Conservation (phyloP, 805 yeast genomes). For the Myxozyma geophila region DNA sequence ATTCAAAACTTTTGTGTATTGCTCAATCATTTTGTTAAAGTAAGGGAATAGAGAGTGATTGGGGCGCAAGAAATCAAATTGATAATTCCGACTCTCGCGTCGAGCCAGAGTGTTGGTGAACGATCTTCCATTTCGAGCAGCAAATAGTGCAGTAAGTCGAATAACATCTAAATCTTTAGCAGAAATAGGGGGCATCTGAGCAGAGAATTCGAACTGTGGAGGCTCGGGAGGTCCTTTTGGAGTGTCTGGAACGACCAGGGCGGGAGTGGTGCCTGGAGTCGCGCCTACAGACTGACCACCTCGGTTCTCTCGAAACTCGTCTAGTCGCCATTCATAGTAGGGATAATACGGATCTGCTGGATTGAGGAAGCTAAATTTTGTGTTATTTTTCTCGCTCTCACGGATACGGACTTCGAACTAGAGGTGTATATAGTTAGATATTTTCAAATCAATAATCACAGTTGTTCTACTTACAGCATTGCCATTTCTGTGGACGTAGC, state of each 20-base stretch:
- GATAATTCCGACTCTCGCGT: conserved; percentile 47
- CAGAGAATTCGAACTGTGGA: conserved; percentile 42
- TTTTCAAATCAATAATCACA: no score
- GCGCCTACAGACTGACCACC: conserved; percentile 25
- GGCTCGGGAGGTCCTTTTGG: conserved; percentile 40
- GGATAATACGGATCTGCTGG: conserved; percentile 58
- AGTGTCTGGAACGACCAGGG: neutral
- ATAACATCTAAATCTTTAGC: conserved; percentile 68
- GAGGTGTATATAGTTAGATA: neutral
- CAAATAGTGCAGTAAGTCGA: conserved; percentile 71
- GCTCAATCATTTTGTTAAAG: conserved; percentile 57
- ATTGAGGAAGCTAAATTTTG: conserved; percentile 67
- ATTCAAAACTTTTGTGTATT: conserved; percentile 54
- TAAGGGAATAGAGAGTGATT: conserved; percentile 63
- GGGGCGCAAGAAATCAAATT: conserved; percentile 68
- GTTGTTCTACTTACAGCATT: conserved; percentile 40
- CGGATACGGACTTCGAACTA: conserved; percentile 63
- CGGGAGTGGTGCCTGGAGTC: neutral
- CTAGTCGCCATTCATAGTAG: conserved; percentile 59
- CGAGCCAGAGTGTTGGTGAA: conserved; percentile 50
- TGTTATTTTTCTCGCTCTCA: conserved; percentile 51
- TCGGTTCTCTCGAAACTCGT: conserved; percentile 44
- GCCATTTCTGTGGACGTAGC: conserved; percentile 72
- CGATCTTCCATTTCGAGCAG: conserved; percentile 61
- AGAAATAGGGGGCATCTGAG: conserved; percentile 52